Base-by-base conservation (phyloP, 2,329 filamentous ascomycete species). In the Sclerotinia trifoliorum region DNA sequence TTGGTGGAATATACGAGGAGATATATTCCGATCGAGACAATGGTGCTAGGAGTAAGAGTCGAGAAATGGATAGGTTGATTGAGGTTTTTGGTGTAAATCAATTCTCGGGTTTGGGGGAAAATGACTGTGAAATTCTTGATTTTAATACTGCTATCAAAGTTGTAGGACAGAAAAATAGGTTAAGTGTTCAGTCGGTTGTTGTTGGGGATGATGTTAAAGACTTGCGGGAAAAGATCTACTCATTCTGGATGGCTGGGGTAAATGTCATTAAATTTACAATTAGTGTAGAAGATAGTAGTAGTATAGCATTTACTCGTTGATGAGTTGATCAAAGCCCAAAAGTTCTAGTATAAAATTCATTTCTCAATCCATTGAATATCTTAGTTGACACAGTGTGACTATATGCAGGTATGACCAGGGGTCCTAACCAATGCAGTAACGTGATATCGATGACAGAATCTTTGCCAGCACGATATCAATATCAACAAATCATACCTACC, bases 1-100 rank as follows among this genome's bases (percentile, higher is more conserved):
- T 44, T 69, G n/a, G 63, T 67, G 56, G 29, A 63, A 21, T 68
- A 65, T 52, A 52, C 66, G 8, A 39, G 29, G 29, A 68, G 56
- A 49, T 68, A 65, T 32, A 46, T 68, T 5, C 66, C 52, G 17
- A 29, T 32, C 8, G 52, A 26, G 8, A 51, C 19, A 7, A 42
- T 65, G 11, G 21, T 24, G n/a, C 51, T 68, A 5, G 7, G 51
- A 42, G 60, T 29, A 29, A 29, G 29, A 29, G 29, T 29, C 29
- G 61, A 15, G 42, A 64, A 46, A 64, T 35, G 13, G 21, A 10
- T 21, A 56, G 39, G 4, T 13, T 11, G 11, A 56, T 56, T 56
- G 29, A 35, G 19, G 26, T 56, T 56, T 56, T 13, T 15, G 32
- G n/a, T 35, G 29, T 13, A 17, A 10, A n/a, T 8, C 24, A 10